These are phyloP conservation scores for Gremmenia infestans DNA, from an alignment of 2,329 filamentous ascomycete genomes.

Conservation along the genomic window DNA sequence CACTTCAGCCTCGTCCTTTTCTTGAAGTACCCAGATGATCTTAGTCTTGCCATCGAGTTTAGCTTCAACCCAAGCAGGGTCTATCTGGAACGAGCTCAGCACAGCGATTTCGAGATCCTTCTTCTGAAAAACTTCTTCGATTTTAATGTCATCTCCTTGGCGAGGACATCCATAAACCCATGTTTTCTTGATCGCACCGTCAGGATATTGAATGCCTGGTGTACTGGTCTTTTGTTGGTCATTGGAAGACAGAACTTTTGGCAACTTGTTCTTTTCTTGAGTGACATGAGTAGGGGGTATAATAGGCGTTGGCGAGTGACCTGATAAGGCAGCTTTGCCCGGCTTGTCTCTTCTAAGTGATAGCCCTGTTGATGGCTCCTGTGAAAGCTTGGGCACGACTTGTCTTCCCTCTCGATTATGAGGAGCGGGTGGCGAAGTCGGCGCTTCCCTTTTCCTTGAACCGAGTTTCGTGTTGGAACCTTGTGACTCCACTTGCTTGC, in stretches of 20 bases:
- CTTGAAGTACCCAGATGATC: slow-evolving; percentile 56
- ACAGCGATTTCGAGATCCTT: slow-evolving; percentile 69
- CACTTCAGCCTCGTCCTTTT: slow-evolving; percentile 49
- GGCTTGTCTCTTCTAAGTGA: neutral
- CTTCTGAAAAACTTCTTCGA: slow-evolving; percentile 81
- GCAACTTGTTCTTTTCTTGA: neutral
- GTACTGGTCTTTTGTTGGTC: slow-evolving; percentile 7
- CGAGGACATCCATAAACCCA: slow-evolving; percentile 63
- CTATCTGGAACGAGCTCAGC: slow-evolving; percentile 82
- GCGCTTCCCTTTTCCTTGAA: slow-evolving; percentile 30
- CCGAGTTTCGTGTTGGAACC: neutral
- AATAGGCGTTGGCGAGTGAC: neutral
- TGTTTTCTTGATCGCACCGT: slow-evolving; percentile 74
- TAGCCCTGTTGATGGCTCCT: neutral
- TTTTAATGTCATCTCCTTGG: slow-evolving; percentile 68
- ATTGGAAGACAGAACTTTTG: slow-evolving; percentile 6
- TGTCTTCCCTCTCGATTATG: slow-evolving; percentile 7
- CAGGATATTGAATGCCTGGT: slow-evolving; percentile 28
- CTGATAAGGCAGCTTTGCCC: neutral
- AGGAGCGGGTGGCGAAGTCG: slow-evolving; percentile 22
- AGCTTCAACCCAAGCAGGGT: slow-evolving; percentile 48
- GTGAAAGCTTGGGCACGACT: slow-evolving; percentile 1
- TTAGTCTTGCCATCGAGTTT: slow-evolving; percentile 64
- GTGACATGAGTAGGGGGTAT: neutral
- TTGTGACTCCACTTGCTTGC: slow-evolving; percentile 45